These are phyloP conservation scores for Citrus sp. DNA, from an alignment of 345 rosid species.

Conservation along the genomic window DNA sequence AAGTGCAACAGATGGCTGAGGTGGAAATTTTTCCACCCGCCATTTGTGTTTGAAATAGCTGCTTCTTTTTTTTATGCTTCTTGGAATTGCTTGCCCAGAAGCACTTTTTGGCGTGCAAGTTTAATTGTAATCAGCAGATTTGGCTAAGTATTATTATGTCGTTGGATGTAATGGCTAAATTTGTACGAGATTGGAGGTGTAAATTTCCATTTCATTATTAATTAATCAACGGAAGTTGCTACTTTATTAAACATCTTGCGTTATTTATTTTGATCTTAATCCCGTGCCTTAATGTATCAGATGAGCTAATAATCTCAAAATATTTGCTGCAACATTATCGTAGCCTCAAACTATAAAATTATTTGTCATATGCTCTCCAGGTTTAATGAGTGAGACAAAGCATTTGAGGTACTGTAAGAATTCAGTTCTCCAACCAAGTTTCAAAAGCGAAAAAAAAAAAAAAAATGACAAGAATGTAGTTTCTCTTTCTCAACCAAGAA, in stretches of 20 bases:
- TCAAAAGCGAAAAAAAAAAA: not conserved
- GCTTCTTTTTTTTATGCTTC: not conserved
- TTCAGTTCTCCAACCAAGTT: not conserved
- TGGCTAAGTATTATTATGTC: conserved; percentile 7
- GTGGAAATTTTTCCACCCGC: conserved; percentile 58
- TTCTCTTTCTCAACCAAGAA: too few relatives aligned
- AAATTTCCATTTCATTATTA: not conserved
- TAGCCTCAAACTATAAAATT: not conserved
- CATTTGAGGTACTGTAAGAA: conserved; percentile 7
- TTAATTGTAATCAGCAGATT: conserved; percentile 19
- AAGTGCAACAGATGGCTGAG: conserved; percentile 34
- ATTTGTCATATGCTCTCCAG: not conserved
- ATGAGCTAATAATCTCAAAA: too few relatives aligned
- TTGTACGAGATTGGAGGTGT: conserved; percentile 10
- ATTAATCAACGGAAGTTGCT: conserved; percentile 11
- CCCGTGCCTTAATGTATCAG: not conserved
- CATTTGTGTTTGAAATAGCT: conserved; percentile 1
- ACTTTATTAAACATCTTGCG: not conserved
- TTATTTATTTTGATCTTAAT: not conserved
- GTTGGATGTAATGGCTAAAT: not conserved
- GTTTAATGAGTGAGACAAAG: conserved; percentile 10
- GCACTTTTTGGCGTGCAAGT: conserved; percentile 2
- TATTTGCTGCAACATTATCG: too few relatives aligned
- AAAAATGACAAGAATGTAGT: too few relatives aligned
- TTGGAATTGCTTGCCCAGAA: not conserved